Percentiles rank a stretch among this genome's conserved stretches.
These are phyloP conservation scores for Clavariopsis aquatica DNA, from an alignment of 495 filamentous ascomycete species.

Conservation along the genomic window DNA sequence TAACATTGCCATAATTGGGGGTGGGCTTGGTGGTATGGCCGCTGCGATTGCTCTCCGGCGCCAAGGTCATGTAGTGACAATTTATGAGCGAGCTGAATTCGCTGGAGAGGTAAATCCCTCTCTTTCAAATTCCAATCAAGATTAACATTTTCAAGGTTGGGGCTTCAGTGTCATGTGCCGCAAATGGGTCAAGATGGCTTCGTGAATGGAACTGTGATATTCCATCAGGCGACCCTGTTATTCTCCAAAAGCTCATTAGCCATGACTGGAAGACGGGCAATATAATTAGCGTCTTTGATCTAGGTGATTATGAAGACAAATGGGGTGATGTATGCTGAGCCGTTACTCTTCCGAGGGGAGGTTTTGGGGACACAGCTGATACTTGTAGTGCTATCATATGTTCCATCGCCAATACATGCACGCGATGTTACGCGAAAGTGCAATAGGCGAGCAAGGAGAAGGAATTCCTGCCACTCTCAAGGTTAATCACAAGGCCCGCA, in stretches of 20 bases:
- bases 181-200: slow-evolving; percentile 18
- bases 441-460: slow-evolving; percentile 47
- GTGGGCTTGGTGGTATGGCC: slow-evolving; percentile 7
- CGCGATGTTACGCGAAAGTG: slow-evolving; percentile 54
- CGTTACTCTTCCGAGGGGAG: neutral
- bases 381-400: slow-evolving; percentile 49
- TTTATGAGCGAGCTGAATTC: slow-evolving; percentile 9
- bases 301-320: slow-evolving; percentile 42
- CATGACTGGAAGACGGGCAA: slow-evolving; percentile 55
- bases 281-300: slow-evolving; percentile 49
- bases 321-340: slow-evolving; percentile 30
- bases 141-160: too few species aligned
- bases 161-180: slow-evolving; percentile 3
- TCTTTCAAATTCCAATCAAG: too few species aligned
- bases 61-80: slow-evolving; percentile 1
- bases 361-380: slow-evolving; percentile 18
- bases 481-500: slow-evolving; percentile 49
- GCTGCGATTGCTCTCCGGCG: slow-evolving; percentile 2
- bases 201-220: slow-evolving; percentile 19
- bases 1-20: slow-evolving; percentile 12
- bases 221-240: slow-evolving; percentile 51
- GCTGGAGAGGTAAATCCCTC: too few species aligned
- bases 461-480: slow-evolving; percentile 48
- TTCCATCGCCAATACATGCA: slow-evolving; percentile 61
- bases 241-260: slow-evolving; percentile 53